These are phyloP conservation scores for Eutrema salsugineum DNA, from an alignment of 441 rosid genomes.

Conservation along the genomic window DNA sequence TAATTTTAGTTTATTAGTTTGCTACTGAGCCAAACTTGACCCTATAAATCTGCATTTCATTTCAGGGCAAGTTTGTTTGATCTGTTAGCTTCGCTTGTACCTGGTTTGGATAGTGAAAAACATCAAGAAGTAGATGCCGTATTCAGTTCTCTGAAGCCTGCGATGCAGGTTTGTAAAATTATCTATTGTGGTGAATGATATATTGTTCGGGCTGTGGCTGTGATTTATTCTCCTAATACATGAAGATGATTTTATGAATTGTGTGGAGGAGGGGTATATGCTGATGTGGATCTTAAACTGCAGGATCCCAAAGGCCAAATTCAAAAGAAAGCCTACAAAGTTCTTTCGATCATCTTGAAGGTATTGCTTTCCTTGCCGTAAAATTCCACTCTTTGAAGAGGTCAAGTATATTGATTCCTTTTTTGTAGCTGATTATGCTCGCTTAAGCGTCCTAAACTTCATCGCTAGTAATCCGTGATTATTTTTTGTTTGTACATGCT, in stretches of 20 bases:
- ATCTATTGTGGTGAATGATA: not conserved
- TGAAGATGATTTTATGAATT: not conserved
- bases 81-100: slow-evolving; percentile 76
- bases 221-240: slow-evolving; percentile 9
- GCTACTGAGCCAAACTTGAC: not conserved
- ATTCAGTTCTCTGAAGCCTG: slow-evolving; percentile 61
- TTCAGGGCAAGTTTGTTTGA: slow-evolving; percentile 82
- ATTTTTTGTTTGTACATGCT: not conserved
- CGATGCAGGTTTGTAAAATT: slow-evolving; percentile 61
- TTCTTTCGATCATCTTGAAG: slow-evolving; percentile 73
- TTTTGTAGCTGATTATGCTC: not conserved
- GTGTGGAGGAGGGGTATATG: not conserved
- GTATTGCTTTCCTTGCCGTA: slow-evolving; percentile 33
- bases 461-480: not conserved
- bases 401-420: not conserved
- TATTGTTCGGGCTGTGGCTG: not conserved
- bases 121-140: slow-evolving; percentile 51
- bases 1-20: not conserved
- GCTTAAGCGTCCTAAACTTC: not conserved
- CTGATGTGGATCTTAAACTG: slow-evolving; percentile 26
- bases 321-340: slow-evolving; percentile 95
- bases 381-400: not conserved
- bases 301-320: slow-evolving; percentile 72
- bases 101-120: slow-evolving; percentile 70
- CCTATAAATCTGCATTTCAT: slow-evolving; percentile 18